These are phyloP conservation scores for Diaporthe destruens DNA, from an alignment of 2,329 filamentous ascomycete genomes.

Conservation along the genomic window DNA sequence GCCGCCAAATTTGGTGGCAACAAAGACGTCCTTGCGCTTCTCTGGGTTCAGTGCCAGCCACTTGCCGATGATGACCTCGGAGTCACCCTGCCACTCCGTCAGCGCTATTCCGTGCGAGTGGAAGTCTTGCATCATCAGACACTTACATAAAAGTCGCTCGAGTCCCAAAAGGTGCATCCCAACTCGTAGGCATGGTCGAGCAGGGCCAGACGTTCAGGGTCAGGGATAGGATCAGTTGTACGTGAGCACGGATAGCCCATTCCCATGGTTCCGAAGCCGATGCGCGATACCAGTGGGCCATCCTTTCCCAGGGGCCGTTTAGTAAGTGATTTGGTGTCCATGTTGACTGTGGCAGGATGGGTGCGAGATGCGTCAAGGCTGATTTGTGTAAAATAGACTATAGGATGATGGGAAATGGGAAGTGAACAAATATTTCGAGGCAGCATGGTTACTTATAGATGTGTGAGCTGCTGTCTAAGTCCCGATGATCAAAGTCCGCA, in stretches of 20 bases:
- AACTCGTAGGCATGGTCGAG: constrained; percentile 64
- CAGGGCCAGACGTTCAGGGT: constrained; percentile 63
- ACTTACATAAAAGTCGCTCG: constrained; percentile 38
- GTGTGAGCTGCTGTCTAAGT: background rate
- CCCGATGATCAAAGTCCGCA: background rate
- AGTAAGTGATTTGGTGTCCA: background rate
- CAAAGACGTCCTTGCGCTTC: constrained; percentile 58
- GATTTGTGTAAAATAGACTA: no score
- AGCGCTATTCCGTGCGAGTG: background rate
- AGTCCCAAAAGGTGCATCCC: constrained; percentile 53
- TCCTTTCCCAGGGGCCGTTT: constrained; percentile 43
- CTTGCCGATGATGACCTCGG: constrained; percentile 57
- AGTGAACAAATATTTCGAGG: background rate
- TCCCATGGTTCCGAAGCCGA: constrained; percentile 49
- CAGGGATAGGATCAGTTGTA: constrained; percentile 51
- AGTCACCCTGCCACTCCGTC: constrained; percentile 50
- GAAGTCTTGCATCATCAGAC: fast-evolving
- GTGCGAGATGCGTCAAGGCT: background rate
- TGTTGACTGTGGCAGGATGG: background rate
- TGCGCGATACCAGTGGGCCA: constrained; percentile 45
- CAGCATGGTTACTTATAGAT: background rate
- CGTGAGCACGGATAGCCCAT: constrained; percentile 42
- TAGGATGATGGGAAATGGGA: background rate
- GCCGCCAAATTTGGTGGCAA: constrained; percentile 55
- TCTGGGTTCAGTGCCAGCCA: constrained; percentile 62